Base-by-base conservation (phyloP, 352 stramenopile species). In the Aphanomyces astaci region DNA sequence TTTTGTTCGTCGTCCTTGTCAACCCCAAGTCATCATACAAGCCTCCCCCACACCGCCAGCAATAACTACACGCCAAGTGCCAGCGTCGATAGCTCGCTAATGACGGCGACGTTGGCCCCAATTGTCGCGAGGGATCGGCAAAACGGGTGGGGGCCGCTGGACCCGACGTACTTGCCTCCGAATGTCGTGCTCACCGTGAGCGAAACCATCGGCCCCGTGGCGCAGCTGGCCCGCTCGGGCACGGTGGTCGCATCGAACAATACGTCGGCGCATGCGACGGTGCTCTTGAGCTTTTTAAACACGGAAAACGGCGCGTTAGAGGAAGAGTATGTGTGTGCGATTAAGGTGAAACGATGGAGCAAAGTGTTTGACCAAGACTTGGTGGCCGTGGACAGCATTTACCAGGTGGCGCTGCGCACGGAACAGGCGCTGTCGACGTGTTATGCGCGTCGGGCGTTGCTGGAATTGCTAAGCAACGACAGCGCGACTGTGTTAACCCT, bases 271-370 rank as follows among this genome's bases (percentile, higher is more conserved):
- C n/a, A n/a, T n/a, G n/a, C n/a, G n/a, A n/a, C n/a, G 51, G 80
- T 95, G 33, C 67, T 94, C 30, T 76, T 93, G 30, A 90, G 80
- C 0, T 94, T 95, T 45, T 73, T 94, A 19, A 95, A 93, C 67
- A 92, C 82, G 0, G 87, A 95, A 54, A 92, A 84, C 13, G 87
- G 87, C 3, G 85, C 86, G 13, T 92, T 89, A 59, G 87, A 95
- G 72, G 85, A 94, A 39, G 82, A 94, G 69, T 94, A 80, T 82
- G 79, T 90, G 62, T 71, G 74, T 28, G 80, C 87, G 19, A 84
- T 78, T 49, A 77, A 93, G 67, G 80, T 94, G 46, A 78, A 81
- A n/a, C 80, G 87, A 3, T 82, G 92, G 62, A 87, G 80, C 4
- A 80, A 76, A 43, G 87, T 95, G 43, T 95, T 91, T 46, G 84